Base-by-base conservation (phyloP, 2,329 filamentous ascomycete species). In the Chalaropsis thielavioides region DNA sequence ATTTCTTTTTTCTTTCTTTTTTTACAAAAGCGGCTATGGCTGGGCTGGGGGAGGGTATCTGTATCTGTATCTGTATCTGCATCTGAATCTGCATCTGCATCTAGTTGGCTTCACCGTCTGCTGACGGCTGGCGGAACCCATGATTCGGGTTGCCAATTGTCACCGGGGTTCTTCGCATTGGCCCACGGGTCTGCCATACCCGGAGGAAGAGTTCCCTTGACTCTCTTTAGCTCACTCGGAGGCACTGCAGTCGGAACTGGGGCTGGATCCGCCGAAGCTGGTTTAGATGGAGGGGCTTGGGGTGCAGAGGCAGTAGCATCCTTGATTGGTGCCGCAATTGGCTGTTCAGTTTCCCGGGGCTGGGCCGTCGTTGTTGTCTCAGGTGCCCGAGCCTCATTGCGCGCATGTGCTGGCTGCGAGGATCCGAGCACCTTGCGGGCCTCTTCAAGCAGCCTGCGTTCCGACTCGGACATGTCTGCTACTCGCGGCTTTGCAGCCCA, bases 141-240 rank as follows among this genome's bases (percentile, higher is more conserved):
- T 2, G 83, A 75, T 60, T 81, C 72, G 0, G 87, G 87, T 73
- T 88, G 83, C 84, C 85, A 89, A n/a, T 75, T 77, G 71, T 88
- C 84, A 64, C 84, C 78, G 0, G 84, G 82, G 0, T 78, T 79
- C 22, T 70, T 76, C 0, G 79, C 77, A 68, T 77, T 78, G 38
- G 80, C 80, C 84, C 85, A 88, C 1, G 85, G 84, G 71, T 86
- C 79, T 1, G 75, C 69, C 2, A 67, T 68, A 0, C 70, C 69
- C 17, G 70, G 66, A 38, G 66, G 63, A 27, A 64, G 58, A 17
- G 65, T 43, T 35, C n/a, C 62, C 19, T 67, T 64, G 56, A 51
- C 27, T 61, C 43, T 44, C 27, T 62, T 62, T 6, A 64, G 62
- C 51, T 64, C 51, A 13, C 54, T 58, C 6, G 54, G 17, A 17